Evolutionary conservation across 768 basidiomycete species (phyloP), one percentile per base, ranked within the genome.

Genomic region (Suillus brevipes): DNA sequence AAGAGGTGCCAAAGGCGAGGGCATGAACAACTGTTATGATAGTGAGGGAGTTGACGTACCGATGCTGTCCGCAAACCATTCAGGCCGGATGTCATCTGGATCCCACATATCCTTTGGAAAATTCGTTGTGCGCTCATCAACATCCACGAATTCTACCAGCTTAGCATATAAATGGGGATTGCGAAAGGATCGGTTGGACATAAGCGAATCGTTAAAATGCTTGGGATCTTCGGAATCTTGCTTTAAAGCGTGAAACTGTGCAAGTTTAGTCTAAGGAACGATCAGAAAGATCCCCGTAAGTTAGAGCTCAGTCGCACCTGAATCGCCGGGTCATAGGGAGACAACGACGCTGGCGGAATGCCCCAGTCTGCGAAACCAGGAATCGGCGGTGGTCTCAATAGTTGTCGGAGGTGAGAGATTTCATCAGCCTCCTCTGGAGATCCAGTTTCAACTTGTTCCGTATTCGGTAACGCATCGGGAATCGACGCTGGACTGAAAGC

Each of bases 81-180:
- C 89, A 1, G 84, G 79, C 60, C 81, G 73, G 28, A 91, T 78
- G 47, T 84, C 84, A 43, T 83, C 77, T 16, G 93, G 88, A 71
- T 91, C 84, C 90, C 97, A 98, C 1, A 92, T 77, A 9, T 81
- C 79, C 20, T 79, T 64, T 10, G 92, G 89, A 71, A 96, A 95
- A 68, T 94, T 92, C 2, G 90, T 91, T n/a, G 86, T 80, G 18
- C 89, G 85, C 75, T 99, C 97, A 71, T 97, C 89, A 18, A 96
- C 90, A 64, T 91, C 90, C 18, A 97, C 89, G 73, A 96, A 97
- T 72, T 97, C 94, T 67, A 99, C 96, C 2, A 99, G 86, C 70
- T 95, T 95, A 14, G 92, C 83, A 76, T 97, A 97, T n/a, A 99
- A 85, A 72, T 97, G 94, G 0, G 97, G 97, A 72, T 99, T 99